Evolutionary conservation across 768 basidiomycete genomes (phyloP), one percentile per base, ranked within the genome.

Genomic region (Tulasnella sp.): DNA sequence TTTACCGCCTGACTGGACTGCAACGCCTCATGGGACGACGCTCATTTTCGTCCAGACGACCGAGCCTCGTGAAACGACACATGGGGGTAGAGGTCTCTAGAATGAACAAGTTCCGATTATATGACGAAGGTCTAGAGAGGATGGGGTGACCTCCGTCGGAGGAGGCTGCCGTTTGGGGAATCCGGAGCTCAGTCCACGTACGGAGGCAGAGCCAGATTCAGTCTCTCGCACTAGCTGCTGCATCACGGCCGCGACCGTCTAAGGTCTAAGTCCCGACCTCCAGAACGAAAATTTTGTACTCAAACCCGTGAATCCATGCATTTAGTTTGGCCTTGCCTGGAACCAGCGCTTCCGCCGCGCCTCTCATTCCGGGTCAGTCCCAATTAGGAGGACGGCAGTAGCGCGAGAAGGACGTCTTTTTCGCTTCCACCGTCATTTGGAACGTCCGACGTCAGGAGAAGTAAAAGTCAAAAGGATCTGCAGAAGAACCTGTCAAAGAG

Each of bases 401-500:
- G 10, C n/a, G 27, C 27, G 62, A 27, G 62, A 68, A 34, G 27
- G 4, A n/a, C 52, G 5, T 68, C 62, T 68, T 68, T 68, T 16
- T 8, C n/a, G 24, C 56, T 58, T 68, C 31, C 62, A 36, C 31
- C 62, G 34, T 18, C 27, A 44, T 68, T 24, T 52, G 52, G 62
- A 36, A 68, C 27, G 62, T n/a, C 52, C 21, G 24, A n/a, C 34
- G 14, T n/a, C n/a, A 3, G 44, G 42, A 44, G 44, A 3, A 12
- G 8, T 6, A 12, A 68, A 62, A 68, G 62, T 68, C 34, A 68
- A 68, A 68, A 68, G 27, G 62, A 68, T 31, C 27, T 68, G 36
- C 62, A 68, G 62, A 68, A 68, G 62, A 68, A 6, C 62, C n/a
- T 34, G 62, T 68, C 62, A 68, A 68, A 68, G 62, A 68, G 62